These are phyloP conservation scores for Erigeron canadensis DNA, from an alignment of 129 eudicot species.

Conservation along the genomic window DNA sequence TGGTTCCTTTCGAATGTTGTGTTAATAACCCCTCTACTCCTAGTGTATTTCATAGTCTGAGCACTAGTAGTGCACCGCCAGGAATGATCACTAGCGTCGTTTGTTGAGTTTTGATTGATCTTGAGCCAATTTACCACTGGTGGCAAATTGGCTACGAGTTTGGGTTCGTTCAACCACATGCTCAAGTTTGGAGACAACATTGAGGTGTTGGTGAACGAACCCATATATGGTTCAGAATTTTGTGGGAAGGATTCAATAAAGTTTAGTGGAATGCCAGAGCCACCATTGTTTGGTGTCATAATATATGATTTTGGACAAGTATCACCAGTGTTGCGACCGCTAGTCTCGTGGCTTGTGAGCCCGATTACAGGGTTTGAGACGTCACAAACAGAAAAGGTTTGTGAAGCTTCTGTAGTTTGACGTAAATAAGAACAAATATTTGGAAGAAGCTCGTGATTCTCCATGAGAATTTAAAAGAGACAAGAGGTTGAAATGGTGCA, in stretches of 20 bases:
- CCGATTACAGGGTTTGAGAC: constrained; percentile 18
- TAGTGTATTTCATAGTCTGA: constrained; percentile 55
- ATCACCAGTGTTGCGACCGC: not conserved
- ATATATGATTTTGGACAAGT: constrained; percentile 3
- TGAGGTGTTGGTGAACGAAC: not conserved
- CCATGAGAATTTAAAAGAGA: constrained; percentile 40
- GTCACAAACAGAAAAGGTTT: constrained; percentile 19
- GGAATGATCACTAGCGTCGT: constrained; percentile 10
- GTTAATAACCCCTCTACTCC: constrained; percentile 19
- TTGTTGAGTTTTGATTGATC: constrained; percentile 29
- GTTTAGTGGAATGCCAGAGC: constrained; percentile 34
- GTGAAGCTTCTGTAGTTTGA: constrained; percentile 23
- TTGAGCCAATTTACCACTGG: constrained; percentile 37
- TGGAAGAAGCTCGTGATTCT: constrained; percentile 43
- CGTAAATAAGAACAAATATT: constrained; percentile 31
- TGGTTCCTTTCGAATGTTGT: constrained; percentile 5
- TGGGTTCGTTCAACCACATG: constrained; percentile 34
- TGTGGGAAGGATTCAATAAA: constrained; percentile 47
- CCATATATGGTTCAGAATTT: constrained; percentile 7
- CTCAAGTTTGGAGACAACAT: constrained; percentile 26
- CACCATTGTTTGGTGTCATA: constrained; percentile 18
- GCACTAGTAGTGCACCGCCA: constrained; percentile 44
- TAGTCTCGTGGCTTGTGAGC: not conserved
- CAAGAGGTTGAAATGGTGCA: constrained; percentile 25
- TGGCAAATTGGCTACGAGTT: constrained; percentile 19